Evolutionary conservation across 345 rosid genomes (phyloP).

Genomic region (Citrus inodora): DNA sequence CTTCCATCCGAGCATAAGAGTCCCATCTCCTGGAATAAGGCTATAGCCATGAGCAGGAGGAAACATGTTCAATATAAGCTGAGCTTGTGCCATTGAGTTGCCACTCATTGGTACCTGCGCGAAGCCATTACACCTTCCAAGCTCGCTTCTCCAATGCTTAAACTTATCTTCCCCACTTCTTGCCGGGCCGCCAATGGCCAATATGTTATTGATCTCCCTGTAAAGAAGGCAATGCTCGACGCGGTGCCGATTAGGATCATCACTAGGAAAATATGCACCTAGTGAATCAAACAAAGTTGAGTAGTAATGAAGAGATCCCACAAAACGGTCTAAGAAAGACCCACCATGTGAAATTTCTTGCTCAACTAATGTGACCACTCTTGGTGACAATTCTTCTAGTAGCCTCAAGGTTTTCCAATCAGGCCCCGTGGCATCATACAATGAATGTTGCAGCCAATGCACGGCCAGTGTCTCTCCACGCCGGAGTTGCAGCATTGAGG

Average conservation of each 20-base stretch:
- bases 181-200: slow-evolving; percentile 67
- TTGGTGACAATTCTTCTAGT: slow-evolving; percentile 41
- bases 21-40: slow-evolving; percentile 60
- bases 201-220: slow-evolving; percentile 55
- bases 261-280: slow-evolving; percentile 37
- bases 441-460: slow-evolving; percentile 67
- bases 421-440: slow-evolving; percentile 57
- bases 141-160: slow-evolving; percentile 50
- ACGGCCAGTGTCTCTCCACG: slow-evolving; percentile 53
- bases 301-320: slow-evolving; percentile 58
- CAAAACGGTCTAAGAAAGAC: slow-evolving; percentile 62
- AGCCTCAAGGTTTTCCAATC: slow-evolving; percentile 57
- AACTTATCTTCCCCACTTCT: slow-evolving; percentile 70
- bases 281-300: slow-evolving; percentile 62
- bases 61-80: slow-evolving; percentile 60
- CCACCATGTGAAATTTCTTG: slow-evolving; percentile 56
- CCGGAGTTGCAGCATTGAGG: slow-evolving; percentile 25
- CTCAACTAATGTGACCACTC: slow-evolving; percentile 55
- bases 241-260: slow-evolving; percentile 39
- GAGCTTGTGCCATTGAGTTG: slow-evolving; percentile 71
- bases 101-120: slow-evolving; percentile 53
- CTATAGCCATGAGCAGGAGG: slow-evolving; percentile 58
- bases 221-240: slow-evolving; percentile 52
- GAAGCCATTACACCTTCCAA: slow-evolving; percentile 26
- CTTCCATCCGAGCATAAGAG: slow-evolving; percentile 67